These are phyloP conservation scores for Baorangia bicolor DNA, from an alignment of 768 basidiomycete species.

Conservation along the genomic window DNA sequence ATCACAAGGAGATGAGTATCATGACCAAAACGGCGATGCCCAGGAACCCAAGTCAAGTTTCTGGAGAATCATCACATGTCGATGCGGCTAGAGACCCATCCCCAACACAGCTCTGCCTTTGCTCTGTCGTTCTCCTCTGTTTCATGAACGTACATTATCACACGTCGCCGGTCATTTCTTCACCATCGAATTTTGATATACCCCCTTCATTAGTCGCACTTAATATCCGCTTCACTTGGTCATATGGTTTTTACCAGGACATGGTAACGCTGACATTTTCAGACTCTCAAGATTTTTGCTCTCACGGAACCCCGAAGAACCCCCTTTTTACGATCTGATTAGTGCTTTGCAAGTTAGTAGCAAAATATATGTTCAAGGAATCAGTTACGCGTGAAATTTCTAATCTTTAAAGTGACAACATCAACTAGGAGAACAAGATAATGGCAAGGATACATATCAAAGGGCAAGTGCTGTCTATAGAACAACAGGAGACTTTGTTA, in stretches of 20 bases:
- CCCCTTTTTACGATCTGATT: slow-evolving; percentile 28
- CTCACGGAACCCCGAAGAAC: slow-evolving; percentile 25
- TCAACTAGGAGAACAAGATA: background rate
- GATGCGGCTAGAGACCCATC: slow-evolving; percentile 53
- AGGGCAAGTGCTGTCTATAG: background rate
- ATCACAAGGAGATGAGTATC: slow-evolving; percentile 58
- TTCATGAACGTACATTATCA: slow-evolving; percentile 28
- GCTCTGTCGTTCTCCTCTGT: slow-evolving; percentile 20
- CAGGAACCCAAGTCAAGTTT: slow-evolving; percentile 53
- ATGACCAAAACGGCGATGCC: slow-evolving; percentile 54
- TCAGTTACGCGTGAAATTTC: slow-evolving; percentile 8
- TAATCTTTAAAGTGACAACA: background rate
- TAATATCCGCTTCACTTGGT: slow-evolving; percentile 37
- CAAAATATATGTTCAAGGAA: slow-evolving; percentile 18
- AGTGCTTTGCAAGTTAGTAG: slow-evolving; percentile 32
- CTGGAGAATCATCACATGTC: slow-evolving; percentile 74
- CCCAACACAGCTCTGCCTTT: slow-evolving; percentile 14
- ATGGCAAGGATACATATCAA: background rate
- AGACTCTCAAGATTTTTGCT: slow-evolving; percentile 22
- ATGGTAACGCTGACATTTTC: slow-evolving; percentile 29
- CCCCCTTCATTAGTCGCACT: slow-evolving; percentile 34
- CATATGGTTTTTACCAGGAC: slow-evolving; percentile 33
- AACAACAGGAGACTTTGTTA: background rate
- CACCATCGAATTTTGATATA: slow-evolving; percentile 38
- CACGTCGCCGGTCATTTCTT: slow-evolving; percentile 37